phyloP scores from a whole-genome alignment of 495 filamentous ascomycete species.

The Cryomyces antarcticus region DNA sequence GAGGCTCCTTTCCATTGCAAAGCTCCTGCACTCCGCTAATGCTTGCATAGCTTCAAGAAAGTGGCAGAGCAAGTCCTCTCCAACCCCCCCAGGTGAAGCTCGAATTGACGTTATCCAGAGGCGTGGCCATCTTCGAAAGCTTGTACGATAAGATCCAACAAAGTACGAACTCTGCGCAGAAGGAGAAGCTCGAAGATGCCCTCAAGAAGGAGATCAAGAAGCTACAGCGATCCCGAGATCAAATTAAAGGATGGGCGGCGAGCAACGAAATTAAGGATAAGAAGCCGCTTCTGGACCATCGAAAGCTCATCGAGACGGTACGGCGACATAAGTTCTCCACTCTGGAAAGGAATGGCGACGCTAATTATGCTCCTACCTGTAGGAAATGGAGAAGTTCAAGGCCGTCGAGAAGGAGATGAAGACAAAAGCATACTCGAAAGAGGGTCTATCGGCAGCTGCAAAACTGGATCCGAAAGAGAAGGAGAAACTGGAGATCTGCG shows the following conservation, averaged over 20 bases:
- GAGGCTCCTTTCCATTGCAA: too few species aligned
- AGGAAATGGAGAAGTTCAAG: conserved; percentile 99
- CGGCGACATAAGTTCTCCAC: conserved; percentile 7
- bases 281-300: conserved; percentile 75
- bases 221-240: conserved; percentile 85
- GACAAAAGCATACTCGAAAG: conserved; percentile 98
- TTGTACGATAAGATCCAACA: conserved; percentile 93
- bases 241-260: conserved; percentile 97
- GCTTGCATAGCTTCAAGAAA: conserved; percentile 53
- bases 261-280: conserved; percentile 99
- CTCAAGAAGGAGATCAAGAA: conserved; percentile 99
- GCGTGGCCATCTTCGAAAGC: conserved; percentile 74
- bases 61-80: conserved; percentile 28
- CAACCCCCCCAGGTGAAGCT: too few species aligned
- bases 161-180: conserved; percentile 78
- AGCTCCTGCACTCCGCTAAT: too few species aligned
- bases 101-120: conserved; percentile 23
- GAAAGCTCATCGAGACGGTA: conserved; percentile 92
- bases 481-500: conserved; percentile 65
- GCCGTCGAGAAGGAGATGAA: conserved; percentile 99
- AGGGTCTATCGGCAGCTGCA: conserved; percentile 72
- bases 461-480: conserved; percentile 91
- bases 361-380: conserved; percentile 6
- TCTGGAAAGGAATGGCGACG: not conserved
- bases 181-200: conserved; percentile 93